Conservation (phyloP, 2,329 filamentous ascomycete genomes). For the Stachybotrys echinatus region DNA sequence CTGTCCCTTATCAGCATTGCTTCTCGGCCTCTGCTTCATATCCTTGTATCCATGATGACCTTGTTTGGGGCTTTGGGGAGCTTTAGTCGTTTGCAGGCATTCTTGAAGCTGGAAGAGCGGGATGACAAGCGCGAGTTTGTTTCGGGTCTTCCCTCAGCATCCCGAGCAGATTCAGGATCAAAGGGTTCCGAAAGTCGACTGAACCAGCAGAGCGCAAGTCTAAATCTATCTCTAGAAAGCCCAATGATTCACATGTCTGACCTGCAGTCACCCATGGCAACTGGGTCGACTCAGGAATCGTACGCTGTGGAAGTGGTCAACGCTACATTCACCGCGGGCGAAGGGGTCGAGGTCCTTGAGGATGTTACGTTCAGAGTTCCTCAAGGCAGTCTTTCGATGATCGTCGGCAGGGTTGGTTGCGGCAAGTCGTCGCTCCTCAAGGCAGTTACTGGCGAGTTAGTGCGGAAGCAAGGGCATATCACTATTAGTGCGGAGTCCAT, state of each 20-base stretch:
- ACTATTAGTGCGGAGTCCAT: slow-evolving; percentile 16
- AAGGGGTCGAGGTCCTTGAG: slow-evolving; percentile 13
- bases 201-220: neutral
- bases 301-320: slow-evolving; percentile 3
- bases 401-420: slow-evolving; percentile 36
- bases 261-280: neutral
- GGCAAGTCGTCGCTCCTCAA: slow-evolving; percentile 36
- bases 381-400: slow-evolving; percentile 21
- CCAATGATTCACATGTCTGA: neutral
- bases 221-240: neutral
- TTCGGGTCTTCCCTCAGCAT: neutral
- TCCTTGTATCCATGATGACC: slow-evolving; percentile 26
- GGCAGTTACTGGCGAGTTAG: slow-evolving; percentile 30
- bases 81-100: slow-evolving; percentile 25
- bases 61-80: slow-evolving; percentile 26
- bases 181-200: neutral
- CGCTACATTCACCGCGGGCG: slow-evolving; percentile 10
- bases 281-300: neutral
- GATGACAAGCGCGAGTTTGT: slow-evolving; percentile 2
- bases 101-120: slow-evolving; percentile 20
- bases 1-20: slow-evolving; percentile 28
- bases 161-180: neutral
- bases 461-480: slow-evolving; percentile 18
- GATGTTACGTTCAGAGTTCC: slow-evolving; percentile 16
- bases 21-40: slow-evolving; percentile 22